Evolutionary conservation across 2,329 filamentous ascomycete genomes (phyloP).

Genomic region (Hawksworthiomyces lignivorus): DNA sequence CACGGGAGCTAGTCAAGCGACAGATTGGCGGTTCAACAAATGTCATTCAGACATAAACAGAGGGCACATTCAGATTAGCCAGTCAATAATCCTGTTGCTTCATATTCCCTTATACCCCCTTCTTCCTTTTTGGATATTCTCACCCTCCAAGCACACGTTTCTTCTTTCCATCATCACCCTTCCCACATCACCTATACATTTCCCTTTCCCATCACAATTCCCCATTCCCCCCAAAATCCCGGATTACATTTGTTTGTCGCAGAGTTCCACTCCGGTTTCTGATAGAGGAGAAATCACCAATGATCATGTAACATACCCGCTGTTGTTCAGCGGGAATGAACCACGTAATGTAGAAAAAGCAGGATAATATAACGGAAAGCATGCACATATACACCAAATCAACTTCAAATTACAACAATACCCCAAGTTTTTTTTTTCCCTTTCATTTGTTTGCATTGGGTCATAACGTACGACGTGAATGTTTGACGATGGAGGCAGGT

Average conservation of each 20-base stretch:
- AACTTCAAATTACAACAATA: constrained; percentile 4
- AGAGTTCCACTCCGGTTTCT: constrained; percentile 6
- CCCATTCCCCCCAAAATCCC: not conserved
- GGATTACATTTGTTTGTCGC: constrained; percentile 3
- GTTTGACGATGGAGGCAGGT: no score
- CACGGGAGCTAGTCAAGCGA: constrained; percentile 93
- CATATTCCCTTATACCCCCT: constrained; percentile 1
- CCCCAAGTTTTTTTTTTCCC: not conserved
- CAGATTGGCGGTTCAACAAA: constrained; percentile 55
- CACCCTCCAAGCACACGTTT: not conserved
- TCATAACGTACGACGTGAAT: no score
- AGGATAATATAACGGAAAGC: constrained; percentile 19
- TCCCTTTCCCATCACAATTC: not conserved
- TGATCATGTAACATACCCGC: constrained; percentile 18
- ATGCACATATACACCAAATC: constrained; percentile 14
- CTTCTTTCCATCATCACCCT: not conserved
- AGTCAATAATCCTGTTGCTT: not conserved
- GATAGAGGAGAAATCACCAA: constrained; percentile 14
- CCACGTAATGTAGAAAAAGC: constrained; percentile 19
- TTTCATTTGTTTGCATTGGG: not conserved
- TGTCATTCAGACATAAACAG: constrained; percentile 42
- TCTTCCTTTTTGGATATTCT: not conserved
- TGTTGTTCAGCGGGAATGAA: constrained; percentile 16
- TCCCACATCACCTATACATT: not conserved
- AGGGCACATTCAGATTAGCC: no score